Evolutionary conservation across 2,329 filamentous ascomycete genomes (phyloP), one percentile per base, ranked within the genome.

Genomic region (Claviceps humidiphila): DNA sequence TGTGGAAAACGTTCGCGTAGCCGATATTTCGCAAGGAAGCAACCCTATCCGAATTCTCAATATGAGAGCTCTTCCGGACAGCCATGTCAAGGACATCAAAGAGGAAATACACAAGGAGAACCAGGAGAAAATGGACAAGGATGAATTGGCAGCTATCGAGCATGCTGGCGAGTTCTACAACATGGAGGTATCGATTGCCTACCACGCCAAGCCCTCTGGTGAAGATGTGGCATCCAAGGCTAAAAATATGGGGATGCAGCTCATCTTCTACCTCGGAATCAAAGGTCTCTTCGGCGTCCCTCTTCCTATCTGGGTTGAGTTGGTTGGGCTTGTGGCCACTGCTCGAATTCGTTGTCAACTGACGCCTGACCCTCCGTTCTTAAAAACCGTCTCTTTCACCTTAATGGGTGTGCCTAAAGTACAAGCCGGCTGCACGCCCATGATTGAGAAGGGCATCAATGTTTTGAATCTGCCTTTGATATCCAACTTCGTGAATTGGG

Each of bases 401-500:
- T 75, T 98, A 3, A 96, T 97, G 85, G 93, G 93, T 0, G 72
- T 93, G 4, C 93, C 93, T 13, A 89, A 95, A 61, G 85, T 97
- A 4, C 79, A 85, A 61, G 91, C 90, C 16, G 87, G 89, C 1
- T 97, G 91, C 63, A 84, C 89, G 14, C 93, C 93, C 0, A 93
- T 97, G 84, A 68, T 96, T n/a, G 82, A 93, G 64, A 85, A 82
- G 58, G 91, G 89, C 2, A 83, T 94, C 55, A 97, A 97, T 59
- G 82, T 97, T 46, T 73, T 97, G 26, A 95, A 97, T 59, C 72
- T 97, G 9, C 91, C 91, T 0, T 68, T 97, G 40, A 96, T 97
- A 60, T 94, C 88, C 14, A 94, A 94, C 61, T 97, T 98, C 63
- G 91, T 96, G 67, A 95, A 96, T 68, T 95, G 90, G 71, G 89